Conservation (phyloP, 164 flowering plant genomes). For the Vitis labrusca region DNA sequence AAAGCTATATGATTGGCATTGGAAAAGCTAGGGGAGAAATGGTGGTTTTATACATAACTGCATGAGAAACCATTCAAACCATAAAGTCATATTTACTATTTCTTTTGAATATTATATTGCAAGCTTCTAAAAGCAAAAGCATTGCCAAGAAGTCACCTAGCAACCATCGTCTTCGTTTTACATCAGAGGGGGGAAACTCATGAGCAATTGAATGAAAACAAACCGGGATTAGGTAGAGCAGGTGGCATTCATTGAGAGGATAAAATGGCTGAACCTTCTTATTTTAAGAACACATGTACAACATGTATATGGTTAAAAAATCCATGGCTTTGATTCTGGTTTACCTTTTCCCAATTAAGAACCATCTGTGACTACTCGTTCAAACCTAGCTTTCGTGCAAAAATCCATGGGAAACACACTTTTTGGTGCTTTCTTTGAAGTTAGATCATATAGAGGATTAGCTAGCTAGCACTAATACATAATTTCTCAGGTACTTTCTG, state of each 20-base stretch:
- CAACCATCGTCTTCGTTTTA: not conserved
- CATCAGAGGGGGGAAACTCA: not conserved
- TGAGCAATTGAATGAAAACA: not conserved
- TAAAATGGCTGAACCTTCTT: not conserved
- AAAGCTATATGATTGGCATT: no score
- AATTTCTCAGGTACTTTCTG: no score
- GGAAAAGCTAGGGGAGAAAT: not conserved
- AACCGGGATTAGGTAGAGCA: slow-evolving; percentile 19
- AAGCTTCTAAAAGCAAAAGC: not conserved
- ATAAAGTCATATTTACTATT: not conserved
- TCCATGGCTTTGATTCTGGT: not conserved
- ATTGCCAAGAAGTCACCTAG: not conserved
- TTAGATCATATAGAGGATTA: no score
- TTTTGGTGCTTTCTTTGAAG: no score
- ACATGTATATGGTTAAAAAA: no score
- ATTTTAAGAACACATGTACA: no score
- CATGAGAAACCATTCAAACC: slow-evolving; percentile 4
- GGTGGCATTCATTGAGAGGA: slow-evolving; percentile 3
- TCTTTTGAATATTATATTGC: not conserved
- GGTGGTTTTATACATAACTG: slow-evolving; percentile 6
- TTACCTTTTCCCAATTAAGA: no score
- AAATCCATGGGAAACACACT: no score
- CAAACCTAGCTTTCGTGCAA: no score
- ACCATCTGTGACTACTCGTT: no score
- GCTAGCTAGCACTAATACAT: no score